A percentile compares a stretch with the other conserved stretches of the same genome.
phyloP scores from a whole-genome alignment of 2,329 filamentous ascomycete species.

The Didymella glomerata region DNA sequence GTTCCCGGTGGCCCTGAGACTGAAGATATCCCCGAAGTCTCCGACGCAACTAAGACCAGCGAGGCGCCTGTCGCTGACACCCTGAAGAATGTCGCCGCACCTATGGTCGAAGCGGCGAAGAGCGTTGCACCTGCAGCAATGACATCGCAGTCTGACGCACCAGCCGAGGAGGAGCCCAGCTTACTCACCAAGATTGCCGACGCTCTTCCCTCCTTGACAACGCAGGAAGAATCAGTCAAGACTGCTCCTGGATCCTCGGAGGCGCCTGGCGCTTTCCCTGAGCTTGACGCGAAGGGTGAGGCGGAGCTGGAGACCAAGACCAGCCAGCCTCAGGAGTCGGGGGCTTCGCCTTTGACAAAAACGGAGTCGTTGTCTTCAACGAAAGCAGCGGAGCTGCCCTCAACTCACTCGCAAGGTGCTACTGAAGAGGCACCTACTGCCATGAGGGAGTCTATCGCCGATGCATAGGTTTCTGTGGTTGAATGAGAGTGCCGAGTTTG shows the following conservation, averaged over 20 bases:
- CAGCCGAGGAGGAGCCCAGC: conserved; percentile 12
- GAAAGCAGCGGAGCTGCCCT: conserved; percentile 6
- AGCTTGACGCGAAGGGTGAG: conserved; percentile 11
- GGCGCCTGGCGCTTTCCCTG: conserved; percentile 35
- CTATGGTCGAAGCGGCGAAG: conserved; percentile 14
- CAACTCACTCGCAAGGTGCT: conserved; percentile 16
- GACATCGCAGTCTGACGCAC: conserved; percentile 13
- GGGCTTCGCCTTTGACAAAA: conserved; percentile 1
- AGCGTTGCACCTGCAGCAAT: conserved; percentile 5
- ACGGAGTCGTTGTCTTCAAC: conserved; percentile 5
- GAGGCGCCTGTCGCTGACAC: conserved; percentile 9
- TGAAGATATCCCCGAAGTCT: background rate
- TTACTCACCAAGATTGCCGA: conserved; percentile 16
- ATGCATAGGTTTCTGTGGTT: conserved; percentile 2
- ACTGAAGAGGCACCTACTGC: conserved; percentile 12
- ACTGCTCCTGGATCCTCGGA: conserved; percentile 27
- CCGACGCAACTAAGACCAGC: background rate
- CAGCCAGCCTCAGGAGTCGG: background rate
- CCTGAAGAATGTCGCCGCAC: conserved; percentile 11
- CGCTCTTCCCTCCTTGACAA: conserved; percentile 14
- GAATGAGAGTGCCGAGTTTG: background rate
- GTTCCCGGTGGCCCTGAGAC: background rate
- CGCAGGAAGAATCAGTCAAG: conserved; percentile 12
- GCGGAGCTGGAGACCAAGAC: conserved; percentile 3
- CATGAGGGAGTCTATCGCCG: conserved; percentile 10